These are phyloP conservation scores for Harringtonia lauricola DNA, from an alignment of 2,329 filamentous ascomycete species.

Conservation along the genomic window DNA sequence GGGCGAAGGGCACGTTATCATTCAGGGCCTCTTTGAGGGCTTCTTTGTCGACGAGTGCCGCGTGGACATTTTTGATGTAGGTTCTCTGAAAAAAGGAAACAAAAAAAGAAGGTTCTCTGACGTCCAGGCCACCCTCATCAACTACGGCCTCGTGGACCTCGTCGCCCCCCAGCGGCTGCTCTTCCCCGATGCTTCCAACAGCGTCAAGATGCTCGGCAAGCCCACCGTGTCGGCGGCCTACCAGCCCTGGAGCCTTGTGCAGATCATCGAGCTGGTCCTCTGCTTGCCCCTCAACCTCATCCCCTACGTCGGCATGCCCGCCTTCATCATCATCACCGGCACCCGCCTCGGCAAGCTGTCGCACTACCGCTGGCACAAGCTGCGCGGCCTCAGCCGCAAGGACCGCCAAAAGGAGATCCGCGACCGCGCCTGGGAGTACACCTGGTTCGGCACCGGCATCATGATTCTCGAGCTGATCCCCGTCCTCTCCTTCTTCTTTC, in stretches of 20 bases:
- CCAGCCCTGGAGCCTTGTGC: conserved; percentile 80
- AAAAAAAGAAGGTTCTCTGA: too few relatives aligned
- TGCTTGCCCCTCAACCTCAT: conserved; percentile 80
- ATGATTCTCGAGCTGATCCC: conserved; percentile 72
- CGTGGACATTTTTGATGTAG: conserved; percentile 74
- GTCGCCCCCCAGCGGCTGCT: conserved; percentile 55
- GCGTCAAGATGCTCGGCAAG: conserved; percentile 72
- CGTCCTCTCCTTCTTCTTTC: conserved; percentile 84
- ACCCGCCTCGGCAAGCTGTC: conserved; percentile 79
- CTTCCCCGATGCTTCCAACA: conserved; percentile 55
- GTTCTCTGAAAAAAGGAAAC: too few relatives aligned
- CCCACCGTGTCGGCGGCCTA: conserved; percentile 68
- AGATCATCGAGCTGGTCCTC: conserved; percentile 74
- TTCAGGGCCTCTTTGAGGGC: conserved; percentile 60
- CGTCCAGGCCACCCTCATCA: conserved; percentile 58
- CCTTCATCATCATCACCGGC: conserved; percentile 82
- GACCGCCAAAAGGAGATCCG: conserved; percentile 61
- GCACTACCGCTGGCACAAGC: conserved; percentile 82
- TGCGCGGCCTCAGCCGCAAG: conserved; percentile 63
- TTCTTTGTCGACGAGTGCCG: conserved; percentile 72
- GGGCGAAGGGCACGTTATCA: conserved; percentile 67
- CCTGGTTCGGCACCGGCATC: conserved; percentile 84
- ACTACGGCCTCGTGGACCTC: conserved; percentile 59
- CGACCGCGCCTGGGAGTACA: conserved; percentile 66
- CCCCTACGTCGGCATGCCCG: conserved; percentile 68